These are phyloP conservation scores for Picea glauca DNA, from an alignment of 75 land plant genomes.

Conservation along the genomic window DNA sequence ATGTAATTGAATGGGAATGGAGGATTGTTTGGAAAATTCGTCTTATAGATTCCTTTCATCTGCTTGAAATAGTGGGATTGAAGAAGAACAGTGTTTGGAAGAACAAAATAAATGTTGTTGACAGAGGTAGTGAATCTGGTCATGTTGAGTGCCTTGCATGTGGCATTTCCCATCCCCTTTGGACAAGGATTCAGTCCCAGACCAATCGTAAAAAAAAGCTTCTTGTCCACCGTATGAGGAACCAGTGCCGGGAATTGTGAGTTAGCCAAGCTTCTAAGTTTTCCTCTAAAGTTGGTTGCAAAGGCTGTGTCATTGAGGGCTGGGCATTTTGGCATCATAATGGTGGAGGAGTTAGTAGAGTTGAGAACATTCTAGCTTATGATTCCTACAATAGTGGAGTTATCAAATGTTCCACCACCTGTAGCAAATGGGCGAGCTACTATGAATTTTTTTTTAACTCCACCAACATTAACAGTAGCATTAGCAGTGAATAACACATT, in stretches of 20 bases:
- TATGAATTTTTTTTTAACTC: constrained; percentile 20
- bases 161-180: constrained; percentile 6
- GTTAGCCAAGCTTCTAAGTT: constrained; percentile 25
- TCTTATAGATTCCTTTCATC: constrained; percentile 20
- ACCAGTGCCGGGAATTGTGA: constrained; percentile 33
- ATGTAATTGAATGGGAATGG: constrained; percentile 28
- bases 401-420: constrained; percentile 31
- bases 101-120: constrained; percentile 48
- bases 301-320: constrained; percentile 31
- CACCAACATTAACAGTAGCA: constrained; percentile 11
- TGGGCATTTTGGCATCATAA: constrained; percentile 28
- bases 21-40: constrained; percentile 27
- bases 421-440: constrained; percentile 28
- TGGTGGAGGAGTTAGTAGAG: not conserved
- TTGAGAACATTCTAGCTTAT: constrained; percentile 10
- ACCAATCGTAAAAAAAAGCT: constrained; percentile 48
- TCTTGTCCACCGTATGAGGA: constrained; percentile 34
- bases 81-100: constrained; percentile 13
- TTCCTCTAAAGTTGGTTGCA: constrained; percentile 16
- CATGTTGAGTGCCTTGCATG: constrained; percentile 28
- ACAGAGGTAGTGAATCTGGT: constrained; percentile 42
- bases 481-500: constrained; percentile 42
- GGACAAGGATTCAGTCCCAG: constrained; percentile 32
- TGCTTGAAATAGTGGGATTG: constrained; percentile 21
- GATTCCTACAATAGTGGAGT: constrained; percentile 31